Evolutionary conservation across 75 land plant genomes (phyloP), one percentile per base, ranked within the genome.

Genomic region (Chamaecyparis obtusa): DNA sequence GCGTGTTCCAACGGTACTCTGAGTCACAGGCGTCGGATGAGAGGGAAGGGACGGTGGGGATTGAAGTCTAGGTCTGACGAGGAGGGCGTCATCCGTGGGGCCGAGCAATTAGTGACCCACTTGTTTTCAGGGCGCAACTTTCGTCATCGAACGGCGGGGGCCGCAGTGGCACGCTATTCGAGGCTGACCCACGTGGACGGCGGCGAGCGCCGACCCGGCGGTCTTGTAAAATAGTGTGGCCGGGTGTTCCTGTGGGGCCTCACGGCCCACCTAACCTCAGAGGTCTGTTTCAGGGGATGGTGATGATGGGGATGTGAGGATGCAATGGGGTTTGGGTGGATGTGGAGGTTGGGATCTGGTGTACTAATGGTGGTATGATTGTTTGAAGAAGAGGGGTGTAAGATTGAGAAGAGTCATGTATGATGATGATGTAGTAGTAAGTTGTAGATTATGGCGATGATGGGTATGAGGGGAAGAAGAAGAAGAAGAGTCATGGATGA

Each of bases 151-250:
- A 24, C 51, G 49, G 83, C 83, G 48, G 30, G 83, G 83, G 49
- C 83, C 30, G 11, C 83, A 43, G 83, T 3, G 83, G 49, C 83
- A 32, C 81, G 44, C 81, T 27, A 1, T 9, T 21, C 81, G 81
- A 78, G 81, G 81, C 0, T 10, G 11, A 81, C 83, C 76, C 83
- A 81, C 83, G 83, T 81, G 83, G 83, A 81, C 41, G 83, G 83
- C 83, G 83, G 83, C 83, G 51, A 81, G 9, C 83, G 83, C 83
- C 83, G 48, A 81, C 83, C 83, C 49, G n/a, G 46, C 14, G n/a
- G 83, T 9, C 48, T 27, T 44, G 24, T 43, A 24, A 27, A 81
- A 81, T 81, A 81, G 11, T 44, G 49, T 11, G 48, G 83, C 49
- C 83, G 49, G 51, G 83, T 81, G 83, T 81, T 46, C 9, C 15